Percentiles rank a stretch among this genome's conserved stretches.
Evolutionary conservation across 257 asterid species (phyloP).

Genomic region (Solanum pimpinellifolium): DNA sequence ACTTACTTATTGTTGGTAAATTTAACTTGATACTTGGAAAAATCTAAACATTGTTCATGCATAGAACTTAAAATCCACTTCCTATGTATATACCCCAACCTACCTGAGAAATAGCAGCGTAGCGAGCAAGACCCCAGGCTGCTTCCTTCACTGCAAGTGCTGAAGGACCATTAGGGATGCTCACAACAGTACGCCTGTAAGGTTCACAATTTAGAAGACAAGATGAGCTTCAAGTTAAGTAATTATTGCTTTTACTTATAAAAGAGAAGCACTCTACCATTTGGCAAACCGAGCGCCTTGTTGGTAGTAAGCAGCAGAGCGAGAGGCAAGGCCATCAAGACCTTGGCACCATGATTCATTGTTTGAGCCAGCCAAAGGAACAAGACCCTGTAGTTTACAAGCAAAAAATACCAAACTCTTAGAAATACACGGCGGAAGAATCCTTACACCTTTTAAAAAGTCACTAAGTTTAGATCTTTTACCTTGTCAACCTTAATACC

Average conservation of each 20-base stretch:
- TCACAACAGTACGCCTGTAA: slow-evolving; percentile 66
- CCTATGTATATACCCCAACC: neutral
- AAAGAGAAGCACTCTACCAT: slow-evolving; percentile 19
- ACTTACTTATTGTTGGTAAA: neutral
- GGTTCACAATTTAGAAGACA: neutral
- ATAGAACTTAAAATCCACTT: neutral
- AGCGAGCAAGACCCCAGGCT: slow-evolving; percentile 86
- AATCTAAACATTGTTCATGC: neutral
- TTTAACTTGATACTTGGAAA: neutral
- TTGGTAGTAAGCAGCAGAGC: slow-evolving; percentile 75
- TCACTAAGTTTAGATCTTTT: neutral
- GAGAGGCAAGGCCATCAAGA: slow-evolving; percentile 68
- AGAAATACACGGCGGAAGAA: neutral
- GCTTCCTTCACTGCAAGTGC: slow-evolving; percentile 78
- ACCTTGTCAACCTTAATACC: slow-evolving; percentile 71
- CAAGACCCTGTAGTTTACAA: slow-evolving; percentile 43
- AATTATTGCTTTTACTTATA: neutral
- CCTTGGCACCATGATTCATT: slow-evolving; percentile 85
- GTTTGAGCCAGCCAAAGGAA: slow-evolving; percentile 58
- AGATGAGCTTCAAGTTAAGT: neutral
- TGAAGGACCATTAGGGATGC: slow-evolving; percentile 67
- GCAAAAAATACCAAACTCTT: neutral
- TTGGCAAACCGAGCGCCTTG: slow-evolving; percentile 75
- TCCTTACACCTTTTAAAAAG: neutral
- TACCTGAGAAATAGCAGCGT: slow-evolving; percentile 73